Conservation (phyloP, 805 yeast genomes). For the Scheffersomyces coipomensis region DNA sequence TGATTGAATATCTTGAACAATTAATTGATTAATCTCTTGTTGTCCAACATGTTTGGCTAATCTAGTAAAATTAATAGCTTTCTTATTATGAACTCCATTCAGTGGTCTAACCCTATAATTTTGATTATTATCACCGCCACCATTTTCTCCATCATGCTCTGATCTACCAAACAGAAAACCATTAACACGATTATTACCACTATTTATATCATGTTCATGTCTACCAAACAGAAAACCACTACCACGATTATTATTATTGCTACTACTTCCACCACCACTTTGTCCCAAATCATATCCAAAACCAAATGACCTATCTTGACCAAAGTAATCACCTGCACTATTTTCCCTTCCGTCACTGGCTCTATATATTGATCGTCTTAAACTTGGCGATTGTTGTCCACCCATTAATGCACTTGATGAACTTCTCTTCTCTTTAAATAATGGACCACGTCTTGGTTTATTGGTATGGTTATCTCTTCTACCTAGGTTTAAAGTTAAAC, state of each 20-base stretch:
- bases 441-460: too few species aligned
- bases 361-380: too few species aligned
- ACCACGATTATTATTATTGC: too few species aligned
- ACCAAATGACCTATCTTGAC: neutral
- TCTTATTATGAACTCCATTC: neutral
- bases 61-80: slow-evolving; percentile 1
- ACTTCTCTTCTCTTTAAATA: too few species aligned
- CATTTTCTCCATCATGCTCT: neutral
- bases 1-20: slow-evolving; percentile 17
- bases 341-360: neutral
- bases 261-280: too few species aligned
- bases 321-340: neutral
- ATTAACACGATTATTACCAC: neutral
- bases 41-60: slow-evolving; percentile 14
- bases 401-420: too few species aligned
- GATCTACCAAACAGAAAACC: neutral
- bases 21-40: slow-evolving; percentile 17
- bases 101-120: neutral
- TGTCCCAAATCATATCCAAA: neutral
- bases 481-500: neutral
- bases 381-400: too few species aligned
- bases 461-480: too few species aligned
- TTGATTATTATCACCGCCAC: slow-evolving; percentile 1
- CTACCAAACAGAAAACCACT: too few species aligned
- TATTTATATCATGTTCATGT: neutral